Base-by-base conservation (phyloP, 2,329 filamentous ascomycete genomes). In the Davidsoniella virescens region DNA sequence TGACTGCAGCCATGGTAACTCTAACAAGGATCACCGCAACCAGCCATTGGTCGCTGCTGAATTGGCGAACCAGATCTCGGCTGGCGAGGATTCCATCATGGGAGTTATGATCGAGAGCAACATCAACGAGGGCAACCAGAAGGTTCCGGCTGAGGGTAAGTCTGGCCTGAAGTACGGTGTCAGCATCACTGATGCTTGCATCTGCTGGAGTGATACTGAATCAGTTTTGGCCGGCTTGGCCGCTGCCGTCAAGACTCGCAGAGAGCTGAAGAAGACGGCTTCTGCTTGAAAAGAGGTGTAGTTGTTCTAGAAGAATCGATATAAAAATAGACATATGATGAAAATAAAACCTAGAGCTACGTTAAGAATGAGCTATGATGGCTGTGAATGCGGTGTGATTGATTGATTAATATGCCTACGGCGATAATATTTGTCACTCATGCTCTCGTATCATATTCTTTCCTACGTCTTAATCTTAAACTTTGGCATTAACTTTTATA, bases 41-140 rank as follows among this genome's bases (percentile, higher is more conserved):
- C 92, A 98, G 69, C 88, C 88, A 57, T 87, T 90, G 73, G 92
- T 98, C 17, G 88, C 87, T 3, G 80, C 78, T 47, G 76, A 72
- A 9, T 65, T 98, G 52, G 87, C 85, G 2, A 80, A 84, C 60
- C 92, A 98, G 68, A 84, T 98, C 54, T 73, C 81, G 50, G 77
- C 75, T 52, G 92, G 92, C 36, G 90, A 96, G 69, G 75, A 75
- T 2, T 82, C 72, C 45, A 92, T 98, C 61, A 90, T 95, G 78
- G 92, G 92, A 60, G 86, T 96, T 54, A 98, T 98, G 92, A 94
- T 98, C 60, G 92, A 98, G 72, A 93, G 85, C 66, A 85, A 96
- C 66, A 93, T 96, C 68, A 83, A 90, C 60, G 90, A 95, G 69
- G 88, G 84, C 57, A 84, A 75, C 66, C 92, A 98, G 65, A 95